These are phyloP conservation scores for Apiotrichum gamsii DNA, from an alignment of 1,284 basidiomycete genomes.

Conservation along the genomic window DNA sequence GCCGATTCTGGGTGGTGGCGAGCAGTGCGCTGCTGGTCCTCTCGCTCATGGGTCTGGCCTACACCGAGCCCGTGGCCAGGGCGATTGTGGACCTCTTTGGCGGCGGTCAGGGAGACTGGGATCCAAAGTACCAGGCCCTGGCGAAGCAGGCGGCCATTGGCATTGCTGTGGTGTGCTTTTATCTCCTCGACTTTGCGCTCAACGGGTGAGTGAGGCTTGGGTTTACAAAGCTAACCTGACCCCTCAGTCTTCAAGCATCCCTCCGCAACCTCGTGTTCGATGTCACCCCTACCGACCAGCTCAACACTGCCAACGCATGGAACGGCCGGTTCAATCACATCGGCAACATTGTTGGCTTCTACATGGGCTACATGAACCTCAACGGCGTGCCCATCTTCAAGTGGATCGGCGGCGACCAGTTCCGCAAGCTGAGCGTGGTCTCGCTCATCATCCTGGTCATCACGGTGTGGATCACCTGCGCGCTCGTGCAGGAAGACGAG, in stretches of 20 bases:
- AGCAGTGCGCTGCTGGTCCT: constrained; percentile 65
- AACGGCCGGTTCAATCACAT: constrained; percentile 90
- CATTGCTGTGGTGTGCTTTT: constrained; percentile 86
- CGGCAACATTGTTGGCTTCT: constrained; percentile 89
- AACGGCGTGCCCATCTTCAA: constrained; percentile 65
- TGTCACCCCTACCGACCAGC: constrained; percentile 74
- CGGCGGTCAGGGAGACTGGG: constrained; percentile 80
- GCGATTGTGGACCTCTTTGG: constrained; percentile 72
- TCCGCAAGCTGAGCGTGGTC: constrained; percentile 89
- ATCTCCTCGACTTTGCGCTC: constrained; percentile 87
- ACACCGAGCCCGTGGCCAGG: constrained; percentile 66
- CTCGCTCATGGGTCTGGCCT: constrained; percentile 61
- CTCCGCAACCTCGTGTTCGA: constrained; percentile 87
- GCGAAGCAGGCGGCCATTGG: constrained; percentile 67
- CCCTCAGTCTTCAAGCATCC: constrained; percentile 78
- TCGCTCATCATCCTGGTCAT: constrained; percentile 68
- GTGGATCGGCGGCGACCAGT: constrained; percentile 85
- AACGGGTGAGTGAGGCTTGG: constrained; percentile 54
- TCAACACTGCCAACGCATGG: constrained; percentile 95
- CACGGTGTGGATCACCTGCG: constrained; percentile 83
- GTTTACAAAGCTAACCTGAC: not conserved
- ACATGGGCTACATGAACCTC: constrained; percentile 84
- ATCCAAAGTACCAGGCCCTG: constrained; percentile 62
- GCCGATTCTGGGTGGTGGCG: constrained; percentile 80
- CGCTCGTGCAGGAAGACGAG: constrained; percentile 68